Base-by-base conservation (phyloP, 140 eudicot genomes). In the Ambrosia hybrid region DNA sequence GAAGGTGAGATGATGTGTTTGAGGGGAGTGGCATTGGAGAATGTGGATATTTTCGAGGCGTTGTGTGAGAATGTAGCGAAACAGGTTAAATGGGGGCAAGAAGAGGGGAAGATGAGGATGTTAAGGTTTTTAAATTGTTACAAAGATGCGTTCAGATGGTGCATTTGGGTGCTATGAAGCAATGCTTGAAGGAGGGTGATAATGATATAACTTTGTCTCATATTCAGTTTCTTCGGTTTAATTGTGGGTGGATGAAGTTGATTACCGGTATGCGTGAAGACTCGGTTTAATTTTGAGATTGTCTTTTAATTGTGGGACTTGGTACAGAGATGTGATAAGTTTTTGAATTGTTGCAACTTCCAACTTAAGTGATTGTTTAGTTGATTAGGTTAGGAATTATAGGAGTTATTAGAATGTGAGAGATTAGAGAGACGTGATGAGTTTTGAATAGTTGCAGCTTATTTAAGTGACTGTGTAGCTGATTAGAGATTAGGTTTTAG, bases 141-240 rank as follows among this genome's bases (percentile, higher is more conserved):
- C 96, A 81, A 45, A 86, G 79, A 71, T 71, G 78, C 68, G 91
- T 90, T 57, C 99, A 94, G 88, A 72, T 46, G 33, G 83, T 77
- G 9, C 97, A 94, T 88, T 74, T 94, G 84, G 96, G 88, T 77
- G 96, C 86, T 14, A 86, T 90, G 89, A 90, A 62, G 80, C 87
- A 80, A 63, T 81, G 87, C 70, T 76, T 94, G 76, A 80, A 82
- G 64, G 62, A 81, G 3, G 79, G 62, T 60, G 87, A 94, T 55
- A 68, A 65, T 60, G 84, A 84, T 76, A 88, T 85, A 76, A 87
- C 85, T 11, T 13, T 85, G 77, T 83, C 84, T 3, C 96, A 81
- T 84, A 66, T 90, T 52, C 87, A 85, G 6, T 94, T 82, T 90
- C 96, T 94, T 81, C 94, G 73, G 65, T 75, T 90, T 71, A 83